Evolutionary conservation across 306 rosid species (phyloP).

Genomic region (Pterocarpus macrocarpus): DNA sequence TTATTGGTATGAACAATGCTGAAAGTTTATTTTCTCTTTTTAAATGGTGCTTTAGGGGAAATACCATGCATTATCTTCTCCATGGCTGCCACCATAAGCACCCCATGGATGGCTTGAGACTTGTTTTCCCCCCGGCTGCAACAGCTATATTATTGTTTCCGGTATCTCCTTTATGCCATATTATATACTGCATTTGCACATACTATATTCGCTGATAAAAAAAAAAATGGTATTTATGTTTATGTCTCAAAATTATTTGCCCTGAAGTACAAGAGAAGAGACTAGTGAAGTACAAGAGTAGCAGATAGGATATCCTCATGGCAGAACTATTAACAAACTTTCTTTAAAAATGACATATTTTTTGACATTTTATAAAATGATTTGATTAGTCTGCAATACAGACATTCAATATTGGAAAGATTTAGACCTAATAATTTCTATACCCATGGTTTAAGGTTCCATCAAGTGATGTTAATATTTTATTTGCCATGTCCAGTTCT

Average conservation of each 20-base stretch:
- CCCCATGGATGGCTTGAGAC: constrained; percentile 97
- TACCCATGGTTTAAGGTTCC: constrained; percentile 36
- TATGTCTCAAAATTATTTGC: too few relatives aligned
- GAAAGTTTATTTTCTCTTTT: constrained; percentile 19
- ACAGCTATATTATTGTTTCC: constrained; percentile 80
- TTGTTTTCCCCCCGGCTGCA: constrained; percentile 95
- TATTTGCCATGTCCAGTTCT: constrained; percentile 68
- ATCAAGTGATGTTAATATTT: constrained; percentile 45
- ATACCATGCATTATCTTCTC: constrained; percentile 88
- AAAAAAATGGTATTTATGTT: constrained; percentile 5
- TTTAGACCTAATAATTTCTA: constrained; percentile 23
- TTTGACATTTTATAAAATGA: constrained; percentile 31
- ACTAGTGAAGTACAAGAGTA: constrained; percentile 19
- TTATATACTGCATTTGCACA: constrained; percentile 14
- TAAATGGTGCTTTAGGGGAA: constrained; percentile 71
- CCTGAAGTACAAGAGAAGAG: not conserved
- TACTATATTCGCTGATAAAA: constrained; percentile 14
- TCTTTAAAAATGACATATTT: not conserved
- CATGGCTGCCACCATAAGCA: constrained; percentile 99
- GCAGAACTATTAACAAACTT: not conserved
- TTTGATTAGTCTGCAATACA: constrained; percentile 21
- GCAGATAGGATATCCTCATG: not conserved
- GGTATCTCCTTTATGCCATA: constrained; percentile 57
- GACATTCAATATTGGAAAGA: constrained; percentile 31
- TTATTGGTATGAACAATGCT: constrained; percentile 31